Evolutionary conservation across 2,329 filamentous ascomycete genomes (phyloP).

Genomic region (Epichloe elymi): DNA sequence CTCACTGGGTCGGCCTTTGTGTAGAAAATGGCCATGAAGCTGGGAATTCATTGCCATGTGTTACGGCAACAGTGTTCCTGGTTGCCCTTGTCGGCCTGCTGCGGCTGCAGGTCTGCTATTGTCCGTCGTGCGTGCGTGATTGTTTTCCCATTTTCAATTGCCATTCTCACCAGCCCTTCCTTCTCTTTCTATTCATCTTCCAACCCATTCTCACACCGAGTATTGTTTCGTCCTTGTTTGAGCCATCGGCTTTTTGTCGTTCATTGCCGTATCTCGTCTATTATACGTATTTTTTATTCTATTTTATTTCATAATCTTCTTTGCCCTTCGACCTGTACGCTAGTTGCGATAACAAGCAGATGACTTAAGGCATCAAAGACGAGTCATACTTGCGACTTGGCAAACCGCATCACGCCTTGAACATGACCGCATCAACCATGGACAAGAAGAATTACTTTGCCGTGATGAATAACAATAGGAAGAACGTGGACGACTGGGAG

Average conservation of each 20-base stretch:
- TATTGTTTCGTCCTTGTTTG: not conserved
- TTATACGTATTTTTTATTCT: not conserved
- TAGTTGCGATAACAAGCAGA: not conserved
- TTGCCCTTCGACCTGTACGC: not conserved
- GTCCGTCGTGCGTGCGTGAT: constrained; percentile 2
- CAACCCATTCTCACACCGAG: not conserved
- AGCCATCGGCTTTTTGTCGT: constrained; percentile 1
- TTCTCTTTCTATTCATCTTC: not conserved
- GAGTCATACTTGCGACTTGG: not conserved
- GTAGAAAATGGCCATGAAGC: not conserved
- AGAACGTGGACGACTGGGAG: constrained; percentile 34
- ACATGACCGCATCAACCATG: constrained; percentile 4
- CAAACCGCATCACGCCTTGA: not conserved
- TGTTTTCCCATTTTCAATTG: constrained; percentile 4
- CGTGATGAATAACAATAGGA: not conserved
- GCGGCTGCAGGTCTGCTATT: not conserved
- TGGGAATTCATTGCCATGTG: not conserved
- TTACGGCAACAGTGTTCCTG: not conserved
- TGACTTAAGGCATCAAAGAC: not conserved
- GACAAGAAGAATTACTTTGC: not conserved
- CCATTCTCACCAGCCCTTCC: not conserved
- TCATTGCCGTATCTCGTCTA: not conserved
- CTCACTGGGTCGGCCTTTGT: not conserved
- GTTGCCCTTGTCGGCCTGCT: not conserved
- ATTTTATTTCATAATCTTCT: not conserved